phyloP scores from a whole-genome alignment of 148 eudicot species.

The Rhododendron ovatum region DNA sequence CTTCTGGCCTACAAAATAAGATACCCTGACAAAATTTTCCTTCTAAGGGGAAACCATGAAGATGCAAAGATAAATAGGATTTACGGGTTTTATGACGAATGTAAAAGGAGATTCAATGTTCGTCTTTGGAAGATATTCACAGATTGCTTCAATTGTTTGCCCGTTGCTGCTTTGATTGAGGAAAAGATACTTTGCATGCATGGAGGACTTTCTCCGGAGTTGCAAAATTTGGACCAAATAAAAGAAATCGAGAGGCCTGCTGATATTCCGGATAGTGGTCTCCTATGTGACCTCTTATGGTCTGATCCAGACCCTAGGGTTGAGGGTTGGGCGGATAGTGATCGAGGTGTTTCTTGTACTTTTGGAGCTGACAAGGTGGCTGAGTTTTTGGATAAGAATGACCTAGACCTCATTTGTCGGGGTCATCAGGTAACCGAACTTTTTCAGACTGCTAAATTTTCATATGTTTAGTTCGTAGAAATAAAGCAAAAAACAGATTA shows the following conservation, averaged over 20 bases:
- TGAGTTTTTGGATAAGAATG: slow-evolving; percentile 74
- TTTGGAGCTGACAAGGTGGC: slow-evolving; percentile 77
- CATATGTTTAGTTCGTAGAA: neutral
- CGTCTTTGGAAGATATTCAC: slow-evolving; percentile 97
- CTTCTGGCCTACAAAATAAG: slow-evolving; percentile 82
- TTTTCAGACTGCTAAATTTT: neutral
- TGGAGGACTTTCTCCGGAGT: slow-evolving; percentile 81
- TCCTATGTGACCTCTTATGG: slow-evolving; percentile 90
- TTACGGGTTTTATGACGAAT: slow-evolving; percentile 90
- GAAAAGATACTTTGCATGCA: slow-evolving; percentile 88
- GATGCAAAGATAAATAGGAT: slow-evolving; percentile 88
- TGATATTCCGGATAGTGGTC: slow-evolving; percentile 78
- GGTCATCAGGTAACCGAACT: slow-evolving; percentile 69
- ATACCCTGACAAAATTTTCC: slow-evolving; percentile 66
- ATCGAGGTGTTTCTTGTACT: slow-evolving; percentile 88
- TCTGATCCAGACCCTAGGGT: slow-evolving; percentile 68
- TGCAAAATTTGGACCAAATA: slow-evolving; percentile 57
- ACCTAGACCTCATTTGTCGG: slow-evolving; percentile 81
- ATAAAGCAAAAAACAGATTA: neutral
- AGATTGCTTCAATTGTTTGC: slow-evolving; percentile 87
- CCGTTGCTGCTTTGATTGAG: slow-evolving; percentile 80
- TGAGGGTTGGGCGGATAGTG: slow-evolving; percentile 86
- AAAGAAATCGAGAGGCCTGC: slow-evolving; percentile 69
- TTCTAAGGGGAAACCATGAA: slow-evolving; percentile 87
- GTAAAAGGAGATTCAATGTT: slow-evolving; percentile 91